A percentile compares a stretch with the other conserved stretches of the same genome.
These are phyloP conservation scores for Mycena indigotica DNA, from an alignment of 768 basidiomycete genomes.

Conservation along the genomic window DNA sequence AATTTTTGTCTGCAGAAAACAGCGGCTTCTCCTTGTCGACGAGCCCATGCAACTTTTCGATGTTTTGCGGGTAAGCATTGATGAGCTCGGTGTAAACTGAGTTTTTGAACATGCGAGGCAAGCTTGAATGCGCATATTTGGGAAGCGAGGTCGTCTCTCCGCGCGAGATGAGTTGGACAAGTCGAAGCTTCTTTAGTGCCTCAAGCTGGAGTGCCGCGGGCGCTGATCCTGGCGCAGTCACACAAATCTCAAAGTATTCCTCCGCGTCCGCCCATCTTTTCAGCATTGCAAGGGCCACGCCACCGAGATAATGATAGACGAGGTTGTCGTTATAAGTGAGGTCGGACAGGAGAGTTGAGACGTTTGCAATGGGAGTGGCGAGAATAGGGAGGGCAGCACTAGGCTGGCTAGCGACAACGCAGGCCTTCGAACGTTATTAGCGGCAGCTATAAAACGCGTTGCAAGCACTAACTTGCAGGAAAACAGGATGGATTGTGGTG, in stretches of 20 bases:
- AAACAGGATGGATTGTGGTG: slow-evolving; percentile 70
- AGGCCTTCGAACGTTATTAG: slow-evolving; percentile 47
- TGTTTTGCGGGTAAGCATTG: slow-evolving; percentile 64
- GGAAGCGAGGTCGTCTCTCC: slow-evolving; percentile 73
- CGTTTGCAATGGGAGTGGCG: slow-evolving; percentile 59
- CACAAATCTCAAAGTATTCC: slow-evolving; percentile 80
- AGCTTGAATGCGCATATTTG: slow-evolving; percentile 67
- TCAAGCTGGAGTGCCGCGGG: slow-evolving; percentile 79
- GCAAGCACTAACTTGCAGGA: slow-evolving; percentile 54
- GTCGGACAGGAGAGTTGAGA: slow-evolving; percentile 63
- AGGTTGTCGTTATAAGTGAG: slow-evolving; percentile 79
- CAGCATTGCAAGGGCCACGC: slow-evolving; percentile 64
- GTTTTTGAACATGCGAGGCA: slow-evolving; percentile 64
- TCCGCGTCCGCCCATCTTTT: slow-evolving; percentile 70
- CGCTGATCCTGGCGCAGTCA: slow-evolving; percentile 57
- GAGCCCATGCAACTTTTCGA: slow-evolving; percentile 45
- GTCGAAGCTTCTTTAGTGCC: slow-evolving; percentile 79
- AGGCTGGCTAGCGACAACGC: slow-evolving; percentile 57
- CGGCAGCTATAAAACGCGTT: neutral
- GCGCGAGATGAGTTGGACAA: slow-evolving; percentile 76
- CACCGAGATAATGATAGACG: slow-evolving; percentile 83
- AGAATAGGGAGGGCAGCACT: slow-evolving; percentile 63
- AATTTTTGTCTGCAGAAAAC: slow-evolving; percentile 65
- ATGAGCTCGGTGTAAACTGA: slow-evolving; percentile 67
- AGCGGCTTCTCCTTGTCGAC: slow-evolving; percentile 55